These are phyloP conservation scores for Kodamaea fukazawae DNA, from an alignment of 805 yeast species.

Conservation along the genomic window DNA sequence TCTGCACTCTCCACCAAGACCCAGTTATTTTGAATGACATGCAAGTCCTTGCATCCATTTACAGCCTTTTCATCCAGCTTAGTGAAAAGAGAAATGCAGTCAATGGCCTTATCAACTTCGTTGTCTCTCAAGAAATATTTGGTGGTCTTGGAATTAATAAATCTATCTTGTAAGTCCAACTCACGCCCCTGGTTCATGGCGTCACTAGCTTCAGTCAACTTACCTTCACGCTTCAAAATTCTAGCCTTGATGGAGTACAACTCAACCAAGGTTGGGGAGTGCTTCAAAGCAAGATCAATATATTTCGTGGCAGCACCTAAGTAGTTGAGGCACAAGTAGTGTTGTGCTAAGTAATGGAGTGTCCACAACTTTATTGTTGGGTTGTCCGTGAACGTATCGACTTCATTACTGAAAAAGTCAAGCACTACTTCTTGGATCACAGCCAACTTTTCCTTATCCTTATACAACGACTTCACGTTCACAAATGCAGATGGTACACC, in stretches of 20 bases:
- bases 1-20: constrained; percentile 82
- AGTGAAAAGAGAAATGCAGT: constrained; percentile 74
- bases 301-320: constrained; percentile 52
- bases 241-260: constrained; percentile 77
- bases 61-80: constrained; percentile 68
- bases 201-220: constrained; percentile 58
- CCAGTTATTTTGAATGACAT: constrained; percentile 90
- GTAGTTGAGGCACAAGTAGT: constrained; percentile 56
- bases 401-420: constrained; percentile 40
- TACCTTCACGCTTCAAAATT: constrained; percentile 69
- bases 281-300: constrained; percentile 62
- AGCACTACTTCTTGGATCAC: constrained; percentile 53
- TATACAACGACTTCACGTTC: constrained; percentile 78
- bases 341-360: constrained; percentile 74
- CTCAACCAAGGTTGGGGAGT: constrained; percentile 85
- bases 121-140: constrained; percentile 81
- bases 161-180: constrained; percentile 85
- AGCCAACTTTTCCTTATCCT: constrained; percentile 35
- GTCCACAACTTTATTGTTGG: constrained; percentile 66
- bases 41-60: constrained; percentile 86
- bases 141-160: constrained; percentile 82
- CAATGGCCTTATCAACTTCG: constrained; percentile 69
- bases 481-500: constrained; percentile 92
- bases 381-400: constrained; percentile 22
- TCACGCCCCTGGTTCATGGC: constrained; percentile 67